Evolutionary conservation across 176 grass and related monocot genomes (phyloP).

Genomic region (Aegilops longissima): DNA sequence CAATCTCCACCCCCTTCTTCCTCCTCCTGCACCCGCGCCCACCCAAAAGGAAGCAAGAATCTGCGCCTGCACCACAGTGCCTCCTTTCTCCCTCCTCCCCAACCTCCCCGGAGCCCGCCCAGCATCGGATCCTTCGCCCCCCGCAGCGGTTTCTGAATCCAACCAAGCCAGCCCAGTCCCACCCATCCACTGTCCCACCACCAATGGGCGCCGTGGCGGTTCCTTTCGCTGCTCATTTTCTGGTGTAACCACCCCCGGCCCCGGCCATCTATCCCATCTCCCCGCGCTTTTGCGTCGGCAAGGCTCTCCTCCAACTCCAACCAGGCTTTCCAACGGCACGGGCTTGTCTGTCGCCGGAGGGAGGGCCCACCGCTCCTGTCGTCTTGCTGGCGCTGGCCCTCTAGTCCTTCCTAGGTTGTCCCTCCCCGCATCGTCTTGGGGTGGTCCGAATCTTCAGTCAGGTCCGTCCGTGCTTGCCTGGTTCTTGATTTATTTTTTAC

Average conservation of each 20-base stretch:
- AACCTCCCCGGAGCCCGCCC: neutral
- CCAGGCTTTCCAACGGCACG: slow-evolving; percentile 13
- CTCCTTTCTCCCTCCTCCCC: neutral
- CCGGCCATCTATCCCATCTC: neutral
- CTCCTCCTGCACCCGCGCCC: neutral
- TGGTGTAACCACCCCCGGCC: neutral
- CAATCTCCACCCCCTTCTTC: neutral
- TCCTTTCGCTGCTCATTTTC: neutral
- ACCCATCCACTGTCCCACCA: neutral
- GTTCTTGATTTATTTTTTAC: neutral
- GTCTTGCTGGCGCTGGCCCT: neutral
- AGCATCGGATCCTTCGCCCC: slow-evolving; percentile 44
- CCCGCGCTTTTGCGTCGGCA: neutral
- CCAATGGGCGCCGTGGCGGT: neutral
- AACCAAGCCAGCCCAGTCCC: neutral
- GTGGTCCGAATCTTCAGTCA: neutral
- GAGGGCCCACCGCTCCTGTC: neutral
- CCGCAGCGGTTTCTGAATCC: neutral
- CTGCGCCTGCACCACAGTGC: neutral
- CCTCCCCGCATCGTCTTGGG: neutral
- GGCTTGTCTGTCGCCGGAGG: neutral
- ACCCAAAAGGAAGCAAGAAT: slow-evolving; percentile 28
- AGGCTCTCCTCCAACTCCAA: neutral
- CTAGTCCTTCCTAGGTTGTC: neutral
- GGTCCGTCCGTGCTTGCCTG: neutral